Evolutionary conservation across 2,329 filamentous ascomycete genomes (phyloP).

Genomic region (Penicillium thymicola): DNA sequence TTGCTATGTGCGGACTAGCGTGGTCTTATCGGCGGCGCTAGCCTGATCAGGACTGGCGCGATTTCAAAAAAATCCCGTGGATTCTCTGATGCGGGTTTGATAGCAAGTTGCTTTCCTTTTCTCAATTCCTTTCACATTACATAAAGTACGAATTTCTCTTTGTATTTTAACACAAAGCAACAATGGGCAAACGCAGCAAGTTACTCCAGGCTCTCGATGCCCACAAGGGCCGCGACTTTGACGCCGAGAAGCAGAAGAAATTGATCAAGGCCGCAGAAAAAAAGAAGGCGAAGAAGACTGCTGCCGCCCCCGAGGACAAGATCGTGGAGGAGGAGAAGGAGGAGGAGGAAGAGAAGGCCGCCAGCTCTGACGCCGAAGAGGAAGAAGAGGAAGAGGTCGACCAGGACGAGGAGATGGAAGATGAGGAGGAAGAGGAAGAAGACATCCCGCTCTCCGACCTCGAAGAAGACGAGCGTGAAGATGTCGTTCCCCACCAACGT

Average conservation of each 20-base stretch:
- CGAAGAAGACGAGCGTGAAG: constrained; percentile 76
- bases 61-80: constrained; percentile 36
- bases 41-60: constrained; percentile 18
- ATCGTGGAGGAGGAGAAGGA: constrained; percentile 21
- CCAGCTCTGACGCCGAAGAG: constrained; percentile 28
- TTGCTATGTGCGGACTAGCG: constrained; percentile 6
- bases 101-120: constrained; percentile 12
- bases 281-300: constrained; percentile 37
- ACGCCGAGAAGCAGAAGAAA: constrained; percentile 74
- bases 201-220: constrained; percentile 58
- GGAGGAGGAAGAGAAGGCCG: constrained; percentile 40
- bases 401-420: constrained; percentile 43
- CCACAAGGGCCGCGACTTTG: constrained; percentile 63
- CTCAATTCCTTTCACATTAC: constrained; percentile 7
- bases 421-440: constrained; percentile 71
- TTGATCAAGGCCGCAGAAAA: constrained; percentile 52
- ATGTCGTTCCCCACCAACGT: constrained; percentile 84
- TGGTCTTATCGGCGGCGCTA: constrained; percentile 24
- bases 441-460: constrained; percentile 87
- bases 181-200: constrained; percentile 55
- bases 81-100: constrained; percentile 18
- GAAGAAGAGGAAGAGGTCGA: constrained; percentile 28
- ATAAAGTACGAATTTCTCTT: constrained; percentile 8
- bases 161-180: constrained; percentile 12
- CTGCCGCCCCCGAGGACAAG: constrained; percentile 27